Conservation (phyloP, 345 rosid genomes). For the Boechera divaricarpa region DNA sequence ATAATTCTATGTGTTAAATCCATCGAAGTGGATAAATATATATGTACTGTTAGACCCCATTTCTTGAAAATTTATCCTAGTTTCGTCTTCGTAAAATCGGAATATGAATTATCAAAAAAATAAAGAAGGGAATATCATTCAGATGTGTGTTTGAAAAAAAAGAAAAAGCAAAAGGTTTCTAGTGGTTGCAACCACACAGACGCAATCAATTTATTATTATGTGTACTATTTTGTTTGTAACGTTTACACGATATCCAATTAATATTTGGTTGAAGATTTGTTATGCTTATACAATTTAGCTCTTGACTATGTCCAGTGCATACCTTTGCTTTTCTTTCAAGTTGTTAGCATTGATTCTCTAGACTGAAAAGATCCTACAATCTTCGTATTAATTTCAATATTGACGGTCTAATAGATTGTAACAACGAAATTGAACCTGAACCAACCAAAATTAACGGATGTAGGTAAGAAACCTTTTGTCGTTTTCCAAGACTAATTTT, state of each 20-base stretch:
- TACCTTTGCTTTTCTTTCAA: slow-evolving; percentile 37
- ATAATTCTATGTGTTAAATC: too few relatives aligned
- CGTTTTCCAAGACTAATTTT: background rate
- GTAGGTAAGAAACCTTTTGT: background rate
- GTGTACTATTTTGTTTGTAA: slow-evolving; percentile 22
- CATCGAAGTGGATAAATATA: too few relatives aligned
- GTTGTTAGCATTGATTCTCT: background rate
- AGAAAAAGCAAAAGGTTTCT: slow-evolving; percentile 31
- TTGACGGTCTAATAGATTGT: slow-evolving; percentile 6
- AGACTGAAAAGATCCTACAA: background rate
- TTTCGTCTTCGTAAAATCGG: too few relatives aligned
- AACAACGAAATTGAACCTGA: background rate
- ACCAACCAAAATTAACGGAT: background rate
- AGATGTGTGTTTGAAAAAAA: background rate
- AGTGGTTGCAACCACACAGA: slow-evolving; percentile 43
- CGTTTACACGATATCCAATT: slow-evolving; percentile 37
- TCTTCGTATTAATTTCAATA: background rate
- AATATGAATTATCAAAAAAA: too few relatives aligned
- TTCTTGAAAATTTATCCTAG: too few relatives aligned
- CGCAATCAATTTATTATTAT: slow-evolving; percentile 36
- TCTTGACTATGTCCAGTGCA: slow-evolving; percentile 28
- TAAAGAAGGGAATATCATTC: too few relatives aligned
- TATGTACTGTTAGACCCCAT: too few relatives aligned
- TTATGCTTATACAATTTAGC: slow-evolving; percentile 26
- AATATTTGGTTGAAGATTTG: slow-evolving; percentile 39